Percentiles rank a stretch among this genome's conserved stretches.
Evolutionary conservation across 768 basidiomycete species (phyloP).

Genomic region (Steccherinum ochraceum): DNA sequence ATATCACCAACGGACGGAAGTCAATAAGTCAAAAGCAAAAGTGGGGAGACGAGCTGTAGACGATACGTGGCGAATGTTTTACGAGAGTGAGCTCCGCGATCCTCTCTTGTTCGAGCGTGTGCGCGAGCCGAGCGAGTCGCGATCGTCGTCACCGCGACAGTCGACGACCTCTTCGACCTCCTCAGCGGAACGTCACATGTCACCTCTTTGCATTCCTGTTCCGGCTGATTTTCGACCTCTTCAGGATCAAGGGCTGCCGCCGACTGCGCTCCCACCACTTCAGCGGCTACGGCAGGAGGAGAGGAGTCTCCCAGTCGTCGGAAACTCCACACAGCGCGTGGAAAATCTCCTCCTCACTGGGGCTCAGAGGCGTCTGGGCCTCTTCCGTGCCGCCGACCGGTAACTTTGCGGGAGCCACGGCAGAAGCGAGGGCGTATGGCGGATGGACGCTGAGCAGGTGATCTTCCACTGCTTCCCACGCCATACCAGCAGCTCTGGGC

Average conservation of each 20-base stretch:
- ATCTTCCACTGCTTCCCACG: slow-evolving; percentile 23
- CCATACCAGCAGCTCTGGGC: slow-evolving; percentile 12
- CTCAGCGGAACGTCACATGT: slow-evolving; percentile 37
- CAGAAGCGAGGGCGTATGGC: slow-evolving; percentile 8
- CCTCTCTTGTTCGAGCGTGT: slow-evolving; percentile 35
- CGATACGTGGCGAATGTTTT: slow-evolving; percentile 5
- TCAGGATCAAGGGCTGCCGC: slow-evolving; percentile 2
- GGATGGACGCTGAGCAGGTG: slow-evolving; percentile 20
- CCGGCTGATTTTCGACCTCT: background rate
- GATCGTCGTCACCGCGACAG: slow-evolving; percentile 28
- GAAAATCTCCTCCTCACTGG: slow-evolving; percentile 69
- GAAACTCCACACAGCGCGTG: slow-evolving; percentile 43
- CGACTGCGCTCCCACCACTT: slow-evolving; percentile 14
- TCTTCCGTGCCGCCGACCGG: slow-evolving; percentile 12
- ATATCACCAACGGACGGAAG: background rate
- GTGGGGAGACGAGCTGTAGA: slow-evolving; percentile 1
- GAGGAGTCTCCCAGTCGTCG: slow-evolving; percentile 28
- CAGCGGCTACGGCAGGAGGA: slow-evolving; percentile 37
- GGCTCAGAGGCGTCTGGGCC: slow-evolving; percentile 50
- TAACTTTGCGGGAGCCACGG: slow-evolving; percentile 3
- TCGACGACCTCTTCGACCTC: slow-evolving; percentile 65
- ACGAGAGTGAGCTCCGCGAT: slow-evolving; percentile 23
- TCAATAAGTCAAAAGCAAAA: slow-evolving; percentile 4
- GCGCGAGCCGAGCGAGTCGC: slow-evolving; percentile 43
- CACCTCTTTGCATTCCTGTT: slow-evolving; percentile 7